A percentile compares a stretch with the other conserved stretches of the same genome.
Conservation (phyloP, 805 yeast species). For the Blastobotrys mokoenaii region DNA sequence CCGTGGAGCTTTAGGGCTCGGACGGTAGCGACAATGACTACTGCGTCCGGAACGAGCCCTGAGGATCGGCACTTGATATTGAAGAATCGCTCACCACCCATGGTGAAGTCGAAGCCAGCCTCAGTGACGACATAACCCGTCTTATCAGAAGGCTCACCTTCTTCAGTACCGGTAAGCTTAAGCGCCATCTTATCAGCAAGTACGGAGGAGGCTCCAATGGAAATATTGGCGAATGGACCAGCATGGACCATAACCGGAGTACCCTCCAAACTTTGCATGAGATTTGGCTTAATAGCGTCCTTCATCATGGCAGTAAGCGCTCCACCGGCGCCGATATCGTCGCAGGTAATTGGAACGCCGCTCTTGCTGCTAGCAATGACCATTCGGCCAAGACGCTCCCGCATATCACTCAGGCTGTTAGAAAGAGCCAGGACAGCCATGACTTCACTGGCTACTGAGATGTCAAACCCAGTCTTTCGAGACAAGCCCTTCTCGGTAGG, state of each 20-base stretch:
- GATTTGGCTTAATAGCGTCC: conserved; percentile 92
- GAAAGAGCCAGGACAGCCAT: conserved; percentile 93
- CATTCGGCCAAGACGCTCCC: conserved; percentile 78
- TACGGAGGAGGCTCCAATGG: conserved; percentile 93
- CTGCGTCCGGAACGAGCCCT: conserved; percentile 80
- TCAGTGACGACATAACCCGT: conserved; percentile 89
- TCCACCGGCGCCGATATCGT: conserved; percentile 92
- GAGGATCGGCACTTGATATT: conserved; percentile 93
- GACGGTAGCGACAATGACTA: conserved; percentile 91
- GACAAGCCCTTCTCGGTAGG: conserved; percentile 86
- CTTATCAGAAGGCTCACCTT: conserved; percentile 31
- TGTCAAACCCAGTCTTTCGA: conserved; percentile 87
- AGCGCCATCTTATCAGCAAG: conserved; percentile 89
- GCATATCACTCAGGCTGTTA: conserved; percentile 69
- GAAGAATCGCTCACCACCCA: conserved; percentile 98
- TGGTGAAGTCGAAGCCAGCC: conserved; percentile 97
- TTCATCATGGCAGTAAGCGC: conserved; percentile 90
- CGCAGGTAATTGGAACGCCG: conserved; percentile 84
- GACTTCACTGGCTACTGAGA: conserved; percentile 91
- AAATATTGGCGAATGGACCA: conserved; percentile 96
- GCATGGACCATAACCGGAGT: conserved; percentile 97
- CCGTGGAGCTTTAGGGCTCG: conserved; percentile 96
- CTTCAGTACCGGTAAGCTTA: conserved; percentile 69
- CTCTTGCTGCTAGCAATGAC: conserved; percentile 73
- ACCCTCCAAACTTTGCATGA: conserved; percentile 97